Evolutionary conservation across 2,329 filamentous ascomycete species (phyloP).

Genomic region (Diaporthe sp.): DNA sequence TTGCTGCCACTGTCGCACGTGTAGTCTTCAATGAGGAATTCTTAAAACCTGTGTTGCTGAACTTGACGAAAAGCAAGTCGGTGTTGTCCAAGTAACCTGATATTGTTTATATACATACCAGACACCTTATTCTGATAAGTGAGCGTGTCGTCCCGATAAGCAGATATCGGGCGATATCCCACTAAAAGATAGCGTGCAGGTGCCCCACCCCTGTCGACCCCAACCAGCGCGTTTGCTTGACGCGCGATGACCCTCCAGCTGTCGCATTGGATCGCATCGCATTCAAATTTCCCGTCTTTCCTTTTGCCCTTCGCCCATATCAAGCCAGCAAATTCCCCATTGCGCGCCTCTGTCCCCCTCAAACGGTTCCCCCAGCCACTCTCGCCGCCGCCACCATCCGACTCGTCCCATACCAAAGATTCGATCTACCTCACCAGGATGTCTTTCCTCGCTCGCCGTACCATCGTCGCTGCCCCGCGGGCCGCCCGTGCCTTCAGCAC

Average conservation of each 20-base stretch:
- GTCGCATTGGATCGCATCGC: constrained; percentile 27
- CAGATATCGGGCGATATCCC: neutral
- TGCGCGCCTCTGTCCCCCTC: neutral
- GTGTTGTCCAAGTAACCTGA: neutral
- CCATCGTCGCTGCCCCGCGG: constrained; percentile 51
- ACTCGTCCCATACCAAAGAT: constrained; percentile 34
- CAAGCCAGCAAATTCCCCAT: neutral
- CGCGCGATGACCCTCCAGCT: constrained; percentile 27
- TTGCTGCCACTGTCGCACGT: neutral
- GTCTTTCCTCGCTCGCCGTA: constrained; percentile 45
- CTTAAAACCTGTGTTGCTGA: neutral
- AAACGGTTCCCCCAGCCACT: neutral
- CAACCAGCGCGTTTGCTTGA: neutral
- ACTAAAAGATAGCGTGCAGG: neutral
- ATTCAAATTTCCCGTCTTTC: constrained; percentile 29
- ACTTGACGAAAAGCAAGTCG: neutral
- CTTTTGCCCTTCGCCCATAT: constrained; percentile 8
- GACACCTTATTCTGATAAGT: neutral
- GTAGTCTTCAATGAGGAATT: neutral
- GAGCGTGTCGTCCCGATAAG: constrained; percentile 7
- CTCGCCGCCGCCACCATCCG: constrained; percentile 42
- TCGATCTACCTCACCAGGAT: constrained; percentile 34
- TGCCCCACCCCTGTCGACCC: constrained; percentile 20
- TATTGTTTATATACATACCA: neutral
- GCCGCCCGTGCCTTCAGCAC: constrained; percentile 82